A percentile compares a stretch with the other conserved stretches of the same genome.
Evolutionary conservation across 768 basidiomycete species (phyloP).

Genomic region (Mycena olivaceomarginata): DNA sequence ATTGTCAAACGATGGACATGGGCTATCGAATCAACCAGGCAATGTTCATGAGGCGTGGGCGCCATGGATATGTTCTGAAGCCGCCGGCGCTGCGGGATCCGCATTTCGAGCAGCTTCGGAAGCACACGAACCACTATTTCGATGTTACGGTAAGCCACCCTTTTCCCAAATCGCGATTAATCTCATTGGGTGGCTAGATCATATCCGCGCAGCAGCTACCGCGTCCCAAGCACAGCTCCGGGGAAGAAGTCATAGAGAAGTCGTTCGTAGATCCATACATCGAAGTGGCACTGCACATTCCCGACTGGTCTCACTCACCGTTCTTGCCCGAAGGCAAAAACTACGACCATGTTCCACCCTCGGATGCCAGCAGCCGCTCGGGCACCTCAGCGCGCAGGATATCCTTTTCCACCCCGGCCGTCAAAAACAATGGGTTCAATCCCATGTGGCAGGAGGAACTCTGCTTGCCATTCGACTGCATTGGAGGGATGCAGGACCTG

Average conservation of each 20-base stretch:
- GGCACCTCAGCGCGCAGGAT: conserved; percentile 65
- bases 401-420: conserved; percentile 76
- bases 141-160: conserved; percentile 71
- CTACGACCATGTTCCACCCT: conserved; percentile 35
- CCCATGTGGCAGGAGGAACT: conserved; percentile 90
- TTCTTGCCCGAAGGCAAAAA: conserved; percentile 36
- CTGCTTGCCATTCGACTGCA: conserved; percentile 83
- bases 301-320: conserved; percentile 57
- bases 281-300: conserved; percentile 58
- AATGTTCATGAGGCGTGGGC: conserved; percentile 95
- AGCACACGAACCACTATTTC: conserved; percentile 76
- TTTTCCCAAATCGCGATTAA: neutral
- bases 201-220: conserved; percentile 96
- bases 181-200: conserved; percentile 43
- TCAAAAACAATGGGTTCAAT: conserved; percentile 96
- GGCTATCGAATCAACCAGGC: conserved; percentile 96
- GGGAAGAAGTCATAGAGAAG: conserved; percentile 79
- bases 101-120: conserved; percentile 76
- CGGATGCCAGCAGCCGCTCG: conserved; percentile 41
- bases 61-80: conserved; percentile 95
- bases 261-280: conserved; percentile 82
- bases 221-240: conserved; percentile 80
- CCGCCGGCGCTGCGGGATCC: conserved; percentile 82
- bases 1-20: conserved; percentile 96
- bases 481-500: conserved; percentile 88